Evolutionary conservation across 495 filamentous ascomycete genomes (phyloP), one percentile per base, ranked within the genome.

Genomic region (Opeltia flavorubescens): DNA sequence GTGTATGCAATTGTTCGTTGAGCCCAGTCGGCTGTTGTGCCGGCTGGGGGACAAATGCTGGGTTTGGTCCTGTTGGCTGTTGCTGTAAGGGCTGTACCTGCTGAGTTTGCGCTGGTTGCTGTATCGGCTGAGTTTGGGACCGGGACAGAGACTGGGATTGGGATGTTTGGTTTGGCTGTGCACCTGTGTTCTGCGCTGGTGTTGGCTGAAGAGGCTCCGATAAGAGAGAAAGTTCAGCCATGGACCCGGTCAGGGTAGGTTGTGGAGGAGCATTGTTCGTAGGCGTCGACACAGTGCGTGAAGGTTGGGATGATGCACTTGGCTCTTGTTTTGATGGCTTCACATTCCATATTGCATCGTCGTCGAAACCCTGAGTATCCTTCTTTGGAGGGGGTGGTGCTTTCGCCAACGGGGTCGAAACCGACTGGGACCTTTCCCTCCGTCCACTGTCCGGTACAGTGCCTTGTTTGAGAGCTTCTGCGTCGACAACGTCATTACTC

Each of bases 301-400:
- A 44, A 55, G 62, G 23, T n/a, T 62, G 54, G 30, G 59, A 56
- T 41, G 63, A 26, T 15, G 38, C 28, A 17, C 27, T 23, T 42
- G 62, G 50, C 3, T 67, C 59, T 51, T 79, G 75, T 60, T 79
- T 85, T n/a, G 84, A 72, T n/a, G 88, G 85, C 67, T 95, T 95
- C 7, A 91, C 80, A 57, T 89, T 85, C 91, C 91, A 99, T 15
- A 39, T 39, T 24, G 93, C 93, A 69, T 95, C 86, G 56, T 98
- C 93, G 34, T 99, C 91, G 51, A 99, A 96, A 18, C 87, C 87
- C 42, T 69, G 64, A 17, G 62, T 42, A 26, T 62, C 61, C 55
- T 62, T 65, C 45, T 60, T 59, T 17, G 52, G 50, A n/a, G 62
- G 57, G 9, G 59, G 48, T 17, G 78, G 70, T 47, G 69, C 68